Evolutionary conservation across 345 rosid species (phyloP), one percentile per base, ranked within the genome.

Genomic region (Ceriops zippeliana): DNA sequence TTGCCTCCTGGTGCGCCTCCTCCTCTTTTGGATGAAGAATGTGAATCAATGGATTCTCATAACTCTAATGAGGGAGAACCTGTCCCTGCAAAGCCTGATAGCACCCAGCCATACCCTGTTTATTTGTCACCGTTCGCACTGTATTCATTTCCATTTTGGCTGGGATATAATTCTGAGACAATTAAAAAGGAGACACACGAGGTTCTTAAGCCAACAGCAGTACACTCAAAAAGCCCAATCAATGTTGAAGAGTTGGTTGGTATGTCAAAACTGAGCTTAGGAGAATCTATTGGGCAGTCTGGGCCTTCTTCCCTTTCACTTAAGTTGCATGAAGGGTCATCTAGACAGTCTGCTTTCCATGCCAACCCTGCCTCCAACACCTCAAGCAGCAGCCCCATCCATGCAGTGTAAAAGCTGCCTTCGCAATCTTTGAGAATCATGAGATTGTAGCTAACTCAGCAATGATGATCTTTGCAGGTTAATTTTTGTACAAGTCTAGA

Each of bases 41-140:
- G 89, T 62, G 96, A 91, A 74, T 91, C 97, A 21, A 91, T 91
- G 96, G 96, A 90, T 74, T 90, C 97, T 31, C 80, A 87, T 70
- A 87, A 87, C 86, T 90, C 96, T 16, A 88, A 88, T 20, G 84
- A 79, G 0, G 89, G 86, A 62, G 96, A 91, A 51, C 71, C 84
- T 32, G 67, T 71, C 5, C 84, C 76, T 62, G 76, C 78, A 53
- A 86, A 76, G 64, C 74, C 73, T 1, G 90, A 89, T 34, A 71
- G 60, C 61, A 62, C 76, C 17, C 89, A 76, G 54, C 52, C 91
- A 24, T 77, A 68, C n/a, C 73, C 80, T n/a, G 52, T 76, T 27
- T 77, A 68, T 78, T 78, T 80, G 78, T 79, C 97, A 24, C 90
- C 92, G 0, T 83, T 83, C 70, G 28, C 57, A 30, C 76, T 76